Base-by-base conservation (phyloP, 108 stramenopile species). In the Cyclotella choctawhatcheeana region DNA sequence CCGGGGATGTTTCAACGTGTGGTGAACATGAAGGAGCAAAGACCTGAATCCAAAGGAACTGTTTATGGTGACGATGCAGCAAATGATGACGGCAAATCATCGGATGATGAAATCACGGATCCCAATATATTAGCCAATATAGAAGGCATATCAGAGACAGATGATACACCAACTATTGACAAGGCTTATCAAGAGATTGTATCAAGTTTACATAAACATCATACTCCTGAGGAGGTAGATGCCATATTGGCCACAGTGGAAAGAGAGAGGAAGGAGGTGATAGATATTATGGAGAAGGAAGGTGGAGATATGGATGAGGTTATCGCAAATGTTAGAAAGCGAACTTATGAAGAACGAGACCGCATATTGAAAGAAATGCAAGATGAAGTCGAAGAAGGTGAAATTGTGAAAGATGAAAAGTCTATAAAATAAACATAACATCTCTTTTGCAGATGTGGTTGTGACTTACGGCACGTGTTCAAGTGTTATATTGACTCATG, bases 241-340 rank as follows among this genome's bases (percentile, higher is more conserved):
- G 89, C 89, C 16, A 89, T 93, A 37, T 55, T 89, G 63, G 81
- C 76, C 37, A 89, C 88, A 10, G 71, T 93, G n/a, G 80, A 81
- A 58, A 54, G 84, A 33, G 93, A 93, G 71, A 67, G 82, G 48
- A 67, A 86, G 44, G 93, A 93, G 64, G 90, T 91, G 6, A 44
- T 88, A 32, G 75, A 89, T 26, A 89, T 93, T 40, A 47, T 93
- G 72, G 81, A 88, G 29, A 81, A 77, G 63, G 89, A 91, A 35
- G 93, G 93, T 50, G 90, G 91, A 7, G 88, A 89, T 79, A 22
- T 92, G 24, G 88, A 87, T 50, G 91, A 92, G 64, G 75, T 88
- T 21, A 85, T 88, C 50, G 62, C 69, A 21, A 55, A 68, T 10
- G 91, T 93, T 16, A 74, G 91, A 51, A 61, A 29, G 35, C 75